A percentile compares a stretch with the other conserved stretches of the same genome.
Evolutionary conservation across 352 stramenopile genomes (phyloP).

Genomic region (Pythium grandisporangium): DNA sequence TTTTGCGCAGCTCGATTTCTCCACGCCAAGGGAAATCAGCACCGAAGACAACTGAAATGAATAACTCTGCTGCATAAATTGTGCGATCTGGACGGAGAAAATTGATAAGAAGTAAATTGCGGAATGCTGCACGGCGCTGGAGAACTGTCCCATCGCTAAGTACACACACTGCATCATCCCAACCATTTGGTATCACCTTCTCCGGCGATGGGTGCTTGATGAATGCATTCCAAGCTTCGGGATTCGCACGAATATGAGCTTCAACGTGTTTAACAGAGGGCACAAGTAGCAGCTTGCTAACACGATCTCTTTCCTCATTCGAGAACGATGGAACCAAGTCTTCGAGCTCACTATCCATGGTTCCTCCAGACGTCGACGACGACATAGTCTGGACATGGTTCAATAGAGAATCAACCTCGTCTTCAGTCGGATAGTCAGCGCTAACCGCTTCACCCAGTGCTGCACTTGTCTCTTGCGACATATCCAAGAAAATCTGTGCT

Average conservation of each 20-base stretch:
- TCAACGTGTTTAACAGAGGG: constrained; percentile 74
- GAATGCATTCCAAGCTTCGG: constrained; percentile 69
- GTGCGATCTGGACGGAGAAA: constrained; percentile 87
- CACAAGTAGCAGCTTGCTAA: constrained; percentile 72
- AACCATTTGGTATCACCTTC: constrained; percentile 48
- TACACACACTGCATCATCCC: constrained; percentile 39
- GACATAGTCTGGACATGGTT: constrained; percentile 43
- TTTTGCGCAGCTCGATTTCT: constrained; percentile 90
- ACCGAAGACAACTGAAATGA: constrained; percentile 84
- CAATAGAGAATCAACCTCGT: constrained; percentile 66
- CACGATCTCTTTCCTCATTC: constrained; percentile 68
- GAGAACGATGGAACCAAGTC: constrained; percentile 46
- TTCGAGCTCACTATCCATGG: constrained; percentile 36
- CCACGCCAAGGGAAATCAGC: constrained; percentile 91
- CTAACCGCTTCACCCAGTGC: constrained; percentile 19
- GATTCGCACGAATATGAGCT: constrained; percentile 52
- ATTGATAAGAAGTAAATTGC: constrained; percentile 73
- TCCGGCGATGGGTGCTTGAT: constrained; percentile 73
- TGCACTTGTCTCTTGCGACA: constrained; percentile 45
- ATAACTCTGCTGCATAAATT: constrained; percentile 69
- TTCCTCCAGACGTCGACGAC: constrained; percentile 20
- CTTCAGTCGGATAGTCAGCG: constrained; percentile 58
- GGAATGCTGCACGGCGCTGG: constrained; percentile 61
- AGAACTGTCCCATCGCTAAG: constrained; percentile 23
- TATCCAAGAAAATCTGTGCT: constrained; percentile 87